Evolutionary conservation across 2,329 filamentous ascomycete genomes (phyloP), one percentile per base, ranked within the genome.

Genomic region (Laburnicola sp.): DNA sequence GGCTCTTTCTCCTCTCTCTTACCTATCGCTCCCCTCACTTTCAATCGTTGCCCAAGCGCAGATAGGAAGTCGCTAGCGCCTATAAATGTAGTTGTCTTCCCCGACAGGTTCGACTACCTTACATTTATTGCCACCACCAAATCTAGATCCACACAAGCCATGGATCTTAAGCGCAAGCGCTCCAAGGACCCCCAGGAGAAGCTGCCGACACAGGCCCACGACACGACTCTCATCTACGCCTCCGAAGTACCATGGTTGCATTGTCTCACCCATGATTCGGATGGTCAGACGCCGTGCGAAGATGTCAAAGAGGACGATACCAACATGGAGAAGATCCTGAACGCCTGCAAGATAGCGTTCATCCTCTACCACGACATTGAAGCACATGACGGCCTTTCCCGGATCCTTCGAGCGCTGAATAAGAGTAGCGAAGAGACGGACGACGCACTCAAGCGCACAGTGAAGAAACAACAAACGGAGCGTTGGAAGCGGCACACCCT

Each of bases 341-440:
- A 44, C 28, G 34, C 45, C 4, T 48, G 45, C 16, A 53, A 49
- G 25, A n/a, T 48, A 4, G 28, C 31, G 8, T 53, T 48, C 34
- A 31, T 53, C 11, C 45, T 53, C 2, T 34, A 45, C 16, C 50
- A 53, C 31, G 25, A 40, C 7, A 16, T 53, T 8, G 35, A 53
- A 11, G 31, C 16, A 2, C 8, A 45, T n/a, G 36, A 30, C n/a
- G 27, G 6, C 5, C 26, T 51, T 2, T 2, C 37, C 4, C 6
- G 32, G 8, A 34, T 38, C n/a, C 21, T 48, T 6, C 16, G 26
- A 4, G 8, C 7, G 1, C 43, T 45, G 2, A 37, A 37, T 16
- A 45, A 23, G 7, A 30, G 32, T 26, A 8, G n/a, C 4, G 22
- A 8, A 4, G 7, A 30, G 16, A 16, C 8, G 23, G 30, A 22